A percentile compares a stretch with the other conserved stretches of the same genome.
These are phyloP conservation scores for Macroventuria anomochaeta DNA, from an alignment of 2,329 filamentous ascomycete species.

Conservation along the genomic window DNA sequence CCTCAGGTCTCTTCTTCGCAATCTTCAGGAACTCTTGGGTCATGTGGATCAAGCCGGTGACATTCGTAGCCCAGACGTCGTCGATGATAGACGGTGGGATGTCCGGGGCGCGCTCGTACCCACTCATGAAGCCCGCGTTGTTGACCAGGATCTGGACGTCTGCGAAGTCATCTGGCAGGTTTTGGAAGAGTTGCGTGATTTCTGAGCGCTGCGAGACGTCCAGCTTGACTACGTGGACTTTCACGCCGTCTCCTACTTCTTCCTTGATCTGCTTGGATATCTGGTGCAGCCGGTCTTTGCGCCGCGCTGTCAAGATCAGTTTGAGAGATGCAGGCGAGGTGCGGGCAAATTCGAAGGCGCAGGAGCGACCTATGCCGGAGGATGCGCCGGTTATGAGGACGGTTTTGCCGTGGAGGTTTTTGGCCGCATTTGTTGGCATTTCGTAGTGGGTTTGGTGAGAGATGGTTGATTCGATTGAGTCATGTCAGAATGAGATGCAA, in stretches of 20 bases:
- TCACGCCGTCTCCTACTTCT: slow-evolving; percentile 69
- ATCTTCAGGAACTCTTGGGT: slow-evolving; percentile 85
- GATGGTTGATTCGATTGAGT: not conserved
- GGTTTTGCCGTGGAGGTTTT: slow-evolving; percentile 88
- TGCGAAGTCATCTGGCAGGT: slow-evolving; percentile 77
- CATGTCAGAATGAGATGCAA: not conserved
- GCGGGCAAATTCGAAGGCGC: slow-evolving; percentile 87
- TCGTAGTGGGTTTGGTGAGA: not conserved
- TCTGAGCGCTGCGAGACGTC: slow-evolving; percentile 83
- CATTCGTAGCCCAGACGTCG: slow-evolving; percentile 87
- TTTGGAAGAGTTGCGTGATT: slow-evolving; percentile 71
- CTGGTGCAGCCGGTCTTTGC: slow-evolving; percentile 75
- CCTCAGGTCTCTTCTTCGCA: slow-evolving; percentile 71
- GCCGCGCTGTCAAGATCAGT: slow-evolving; percentile 82
- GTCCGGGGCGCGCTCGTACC: slow-evolving; percentile 79
- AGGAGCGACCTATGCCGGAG: slow-evolving; percentile 83
- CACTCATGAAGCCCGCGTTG: slow-evolving; percentile 92
- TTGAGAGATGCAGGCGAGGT: slow-evolving; percentile 77
- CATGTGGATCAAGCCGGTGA: slow-evolving; percentile 91
- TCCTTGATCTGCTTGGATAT: slow-evolving; percentile 74
- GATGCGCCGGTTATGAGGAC: slow-evolving; percentile 89
- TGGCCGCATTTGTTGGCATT: slow-evolving; percentile 54
- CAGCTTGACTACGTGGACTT: slow-evolving; percentile 77
- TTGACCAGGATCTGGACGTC: slow-evolving; percentile 89
- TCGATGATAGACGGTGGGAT: slow-evolving; percentile 81